These are phyloP conservation scores for Physcomitrium patens DNA, from an alignment of 225 moss, liverwort and hornwort genomes.

Conservation along the genomic window DNA sequence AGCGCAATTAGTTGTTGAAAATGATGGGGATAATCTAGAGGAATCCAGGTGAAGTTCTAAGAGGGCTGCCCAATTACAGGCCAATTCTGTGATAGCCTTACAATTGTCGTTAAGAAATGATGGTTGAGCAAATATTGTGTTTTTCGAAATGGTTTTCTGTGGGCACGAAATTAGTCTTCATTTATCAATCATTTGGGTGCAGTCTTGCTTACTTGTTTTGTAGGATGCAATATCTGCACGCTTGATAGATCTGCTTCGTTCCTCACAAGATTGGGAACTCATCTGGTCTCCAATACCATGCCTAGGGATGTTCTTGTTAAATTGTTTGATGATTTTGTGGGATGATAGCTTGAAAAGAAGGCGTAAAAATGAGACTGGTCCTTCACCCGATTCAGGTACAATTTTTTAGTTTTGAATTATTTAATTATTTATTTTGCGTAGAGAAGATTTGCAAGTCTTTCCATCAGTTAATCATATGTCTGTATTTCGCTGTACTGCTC, in stretches of 20 bases:
- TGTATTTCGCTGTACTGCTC: constrained; percentile 3
- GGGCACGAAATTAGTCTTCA: not conserved
- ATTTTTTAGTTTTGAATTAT: not conserved
- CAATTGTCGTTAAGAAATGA: not conserved
- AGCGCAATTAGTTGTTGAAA: constrained; percentile 21
- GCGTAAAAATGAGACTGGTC: constrained; percentile 51
- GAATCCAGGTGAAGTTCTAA: constrained; percentile 40
- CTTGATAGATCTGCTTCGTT: not conserved
- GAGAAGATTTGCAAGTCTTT: not conserved
- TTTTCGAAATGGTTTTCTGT: constrained; percentile 2
- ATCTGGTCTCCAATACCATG: constrained; percentile 16
- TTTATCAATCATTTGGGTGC: not conserved
- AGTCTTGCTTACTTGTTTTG: constrained; percentile 9
- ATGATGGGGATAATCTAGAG: constrained; percentile 29
- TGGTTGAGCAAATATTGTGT: constrained; percentile 15
- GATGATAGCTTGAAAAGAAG: constrained; percentile 65
- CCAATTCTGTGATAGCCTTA: not conserved
- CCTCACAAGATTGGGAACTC: constrained; percentile 17
- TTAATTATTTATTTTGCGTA: not conserved
- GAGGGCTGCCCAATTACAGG: not conserved
- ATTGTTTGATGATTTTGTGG: constrained; percentile 26
- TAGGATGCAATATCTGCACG: constrained; percentile 1
- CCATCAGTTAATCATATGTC: not conserved
- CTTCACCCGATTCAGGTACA: constrained; percentile 45
- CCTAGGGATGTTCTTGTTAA: constrained; percentile 12